These are phyloP conservation scores for Tetracladium setigerum DNA, from an alignment of 495 filamentous ascomycete species.

Conservation along the genomic window DNA sequence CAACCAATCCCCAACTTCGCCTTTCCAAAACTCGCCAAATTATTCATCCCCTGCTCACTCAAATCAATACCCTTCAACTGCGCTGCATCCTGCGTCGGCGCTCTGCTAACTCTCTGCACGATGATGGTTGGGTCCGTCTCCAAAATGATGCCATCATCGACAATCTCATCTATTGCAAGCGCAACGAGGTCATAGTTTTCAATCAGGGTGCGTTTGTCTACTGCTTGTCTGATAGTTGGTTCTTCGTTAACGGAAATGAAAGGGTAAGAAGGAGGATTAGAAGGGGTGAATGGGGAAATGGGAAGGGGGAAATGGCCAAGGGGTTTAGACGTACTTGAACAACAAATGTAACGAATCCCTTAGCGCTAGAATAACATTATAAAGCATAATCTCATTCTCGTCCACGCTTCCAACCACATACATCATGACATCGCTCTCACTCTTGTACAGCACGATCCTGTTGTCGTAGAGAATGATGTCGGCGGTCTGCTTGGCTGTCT, in stretches of 20 bases:
- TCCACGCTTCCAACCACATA: constrained; percentile 89
- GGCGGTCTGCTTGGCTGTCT: constrained; percentile 89
- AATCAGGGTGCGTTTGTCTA: constrained; percentile 94
- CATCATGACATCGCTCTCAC: constrained; percentile 93
- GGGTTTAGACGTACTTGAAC: constrained; percentile 75
- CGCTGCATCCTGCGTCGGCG: constrained; percentile 82
- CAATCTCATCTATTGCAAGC: constrained; percentile 89
- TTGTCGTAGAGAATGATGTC: constrained; percentile 97
- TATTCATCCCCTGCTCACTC: constrained; percentile 90
- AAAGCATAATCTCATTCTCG: constrained; percentile 95
- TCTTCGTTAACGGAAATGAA: neutral
- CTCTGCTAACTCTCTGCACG: constrained; percentile 79
- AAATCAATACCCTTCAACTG: constrained; percentile 90
- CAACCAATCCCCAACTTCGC: constrained; percentile 85
- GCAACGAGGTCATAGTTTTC: constrained; percentile 96
- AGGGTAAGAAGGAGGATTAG: neutral
- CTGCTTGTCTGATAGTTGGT: constrained; percentile 57
- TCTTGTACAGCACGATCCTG: constrained; percentile 92
- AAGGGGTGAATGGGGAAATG: neutral
- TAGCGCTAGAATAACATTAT: constrained; percentile 83
- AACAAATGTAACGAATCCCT: constrained; percentile 84
- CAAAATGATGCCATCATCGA: constrained; percentile 93
- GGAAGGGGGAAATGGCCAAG: neutral
- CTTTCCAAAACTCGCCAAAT: constrained; percentile 93
- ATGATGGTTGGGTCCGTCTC: constrained; percentile 95